These are phyloP conservation scores for Tylopilus balloui DNA, from an alignment of 768 basidiomycete species.

Conservation along the genomic window DNA sequence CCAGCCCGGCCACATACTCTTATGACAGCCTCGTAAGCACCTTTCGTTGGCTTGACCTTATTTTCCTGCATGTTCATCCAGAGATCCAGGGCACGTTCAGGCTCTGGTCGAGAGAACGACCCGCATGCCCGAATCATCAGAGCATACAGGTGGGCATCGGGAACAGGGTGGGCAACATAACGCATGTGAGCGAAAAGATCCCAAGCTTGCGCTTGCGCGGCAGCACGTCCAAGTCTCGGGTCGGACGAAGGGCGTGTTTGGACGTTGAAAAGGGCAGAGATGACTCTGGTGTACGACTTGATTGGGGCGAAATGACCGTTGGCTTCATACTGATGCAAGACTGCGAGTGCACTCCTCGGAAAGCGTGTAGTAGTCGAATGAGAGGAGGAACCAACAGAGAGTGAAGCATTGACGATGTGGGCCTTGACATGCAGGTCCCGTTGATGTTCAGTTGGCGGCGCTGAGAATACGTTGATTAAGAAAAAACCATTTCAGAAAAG, in stretches of 20 bases:
- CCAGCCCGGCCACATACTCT: constrained; percentile 73
- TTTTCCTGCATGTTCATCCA: constrained; percentile 92
- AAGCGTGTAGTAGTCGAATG: constrained; percentile 34
- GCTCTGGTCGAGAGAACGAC: constrained; percentile 56
- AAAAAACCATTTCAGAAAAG: neutral
- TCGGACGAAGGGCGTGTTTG: constrained; percentile 29
- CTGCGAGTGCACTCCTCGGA: constrained; percentile 57
- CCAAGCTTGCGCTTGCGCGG: constrained; percentile 78
- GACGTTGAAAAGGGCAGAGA: constrained; percentile 52
- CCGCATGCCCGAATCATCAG: constrained; percentile 89
- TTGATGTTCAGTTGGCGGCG: constrained; percentile 47
- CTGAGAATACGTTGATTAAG: constrained; percentile 20
- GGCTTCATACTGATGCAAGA: constrained; percentile 71
- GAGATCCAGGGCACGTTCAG: constrained; percentile 88
- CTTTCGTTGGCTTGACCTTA: constrained; percentile 54
- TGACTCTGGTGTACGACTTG: constrained; percentile 66
- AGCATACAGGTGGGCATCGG: constrained; percentile 68
- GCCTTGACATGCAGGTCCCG: constrained; percentile 71
- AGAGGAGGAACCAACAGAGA: constrained; percentile 19
- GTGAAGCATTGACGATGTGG: constrained; percentile 37
- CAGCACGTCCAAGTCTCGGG: constrained; percentile 31
- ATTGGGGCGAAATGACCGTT: constrained; percentile 62
- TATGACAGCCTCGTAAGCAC: constrained; percentile 79
- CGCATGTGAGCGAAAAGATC: constrained; percentile 96
- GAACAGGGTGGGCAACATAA: constrained; percentile 84